phyloP scores from a whole-genome alignment of 148 eudicot species.

The Vaccinium macrocarpon region DNA sequence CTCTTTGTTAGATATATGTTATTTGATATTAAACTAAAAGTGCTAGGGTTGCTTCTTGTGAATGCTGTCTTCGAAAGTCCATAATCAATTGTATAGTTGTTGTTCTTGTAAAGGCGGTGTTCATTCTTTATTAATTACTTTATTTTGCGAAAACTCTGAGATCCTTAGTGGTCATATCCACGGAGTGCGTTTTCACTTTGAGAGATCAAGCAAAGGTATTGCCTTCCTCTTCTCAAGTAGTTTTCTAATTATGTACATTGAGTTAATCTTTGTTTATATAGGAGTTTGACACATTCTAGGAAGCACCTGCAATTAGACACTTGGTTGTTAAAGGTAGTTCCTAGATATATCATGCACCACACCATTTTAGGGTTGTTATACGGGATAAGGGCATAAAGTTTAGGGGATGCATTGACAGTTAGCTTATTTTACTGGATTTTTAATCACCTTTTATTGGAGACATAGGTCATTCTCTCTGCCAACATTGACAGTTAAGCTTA shows the following conservation, averaged over 20 bases:
- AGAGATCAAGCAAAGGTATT: neutral
- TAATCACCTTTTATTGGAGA: neutral
- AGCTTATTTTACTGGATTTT: neutral
- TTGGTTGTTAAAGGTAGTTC: neutral
- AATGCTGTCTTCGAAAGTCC: neutral
- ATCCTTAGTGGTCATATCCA: neutral
- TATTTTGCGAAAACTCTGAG: neutral
- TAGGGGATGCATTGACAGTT: neutral
- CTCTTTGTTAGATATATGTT: neutral
- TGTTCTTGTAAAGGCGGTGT: neutral
- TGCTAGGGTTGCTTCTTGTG: neutral
- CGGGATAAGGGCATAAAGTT: neutral
- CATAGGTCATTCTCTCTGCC: neutral
- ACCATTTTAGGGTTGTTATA: neutral
- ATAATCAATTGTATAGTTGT: neutral
- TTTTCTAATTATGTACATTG: neutral
- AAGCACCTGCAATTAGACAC: neutral
- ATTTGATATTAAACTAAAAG: neutral
- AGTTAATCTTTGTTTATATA: neutral
- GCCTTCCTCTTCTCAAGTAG: neutral
- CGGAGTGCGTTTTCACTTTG: neutral
- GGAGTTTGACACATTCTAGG: constrained; percentile 3
- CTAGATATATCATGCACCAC: neutral
- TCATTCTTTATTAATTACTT: neutral
- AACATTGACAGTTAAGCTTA: neutral